These are phyloP conservation scores for Daedaleopsis sinensis DNA, from an alignment of 768 basidiomycete genomes.

Conservation along the genomic window DNA sequence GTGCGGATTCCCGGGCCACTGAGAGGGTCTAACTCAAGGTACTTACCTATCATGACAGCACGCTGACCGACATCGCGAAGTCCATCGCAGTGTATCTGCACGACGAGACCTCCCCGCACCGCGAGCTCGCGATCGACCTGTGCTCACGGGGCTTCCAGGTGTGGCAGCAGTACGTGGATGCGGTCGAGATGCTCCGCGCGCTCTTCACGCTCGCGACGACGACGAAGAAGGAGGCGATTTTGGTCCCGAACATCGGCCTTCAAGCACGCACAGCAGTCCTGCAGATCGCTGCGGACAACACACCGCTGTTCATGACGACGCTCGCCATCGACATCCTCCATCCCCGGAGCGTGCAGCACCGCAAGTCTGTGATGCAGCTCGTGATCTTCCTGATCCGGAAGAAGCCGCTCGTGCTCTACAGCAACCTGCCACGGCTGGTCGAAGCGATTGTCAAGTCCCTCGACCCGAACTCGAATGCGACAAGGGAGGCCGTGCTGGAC, in stretches of 20 bases:
- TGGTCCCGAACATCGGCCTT: constrained; percentile 65
- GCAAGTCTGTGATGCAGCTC: constrained; percentile 89
- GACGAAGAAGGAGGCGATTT: constrained; percentile 68
- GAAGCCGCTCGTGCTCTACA: constrained; percentile 85
- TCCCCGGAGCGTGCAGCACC: constrained; percentile 71
- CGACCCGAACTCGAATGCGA: constrained; percentile 81
- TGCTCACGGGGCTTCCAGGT: constrained; percentile 90
- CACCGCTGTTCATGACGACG: constrained; percentile 93
- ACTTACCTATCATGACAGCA: constrained; percentile 42
- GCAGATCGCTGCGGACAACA: constrained; percentile 81
- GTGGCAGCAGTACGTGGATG: constrained; percentile 94
- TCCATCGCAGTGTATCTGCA: constrained; percentile 81
- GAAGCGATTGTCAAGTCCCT: constrained; percentile 97
- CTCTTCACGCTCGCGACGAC: constrained; percentile 82
- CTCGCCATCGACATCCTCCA: constrained; percentile 87
- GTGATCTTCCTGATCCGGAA: constrained; percentile 94
- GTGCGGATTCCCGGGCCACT: constrained; percentile 41
- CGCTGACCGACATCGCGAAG: constrained; percentile 81
- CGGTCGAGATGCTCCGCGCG: constrained; percentile 83
- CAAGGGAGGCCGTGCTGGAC: constrained; percentile 84
- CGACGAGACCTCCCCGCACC: constrained; percentile 66
- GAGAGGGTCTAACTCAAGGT: constrained; percentile 7
- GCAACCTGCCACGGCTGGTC: constrained; percentile 81
- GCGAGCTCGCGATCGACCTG: constrained; percentile 82
- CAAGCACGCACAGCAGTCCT: constrained; percentile 86